Base-by-base conservation (phyloP, 352 stramenopile genomes). In the Pythium aphanidermatum region DNA sequence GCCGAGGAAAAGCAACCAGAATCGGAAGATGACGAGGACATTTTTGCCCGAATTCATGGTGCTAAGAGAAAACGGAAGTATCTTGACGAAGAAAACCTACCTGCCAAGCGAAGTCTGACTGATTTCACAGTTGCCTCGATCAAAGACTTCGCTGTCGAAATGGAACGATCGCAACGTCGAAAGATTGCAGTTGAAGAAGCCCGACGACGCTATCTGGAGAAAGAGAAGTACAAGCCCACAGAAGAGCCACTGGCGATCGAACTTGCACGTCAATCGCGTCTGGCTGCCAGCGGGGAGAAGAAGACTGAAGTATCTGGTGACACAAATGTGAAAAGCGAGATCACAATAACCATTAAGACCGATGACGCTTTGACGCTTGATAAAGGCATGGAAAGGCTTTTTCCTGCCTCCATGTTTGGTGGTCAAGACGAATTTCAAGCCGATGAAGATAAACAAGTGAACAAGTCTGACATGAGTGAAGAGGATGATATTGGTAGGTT, bases 201-300 rank as follows among this genome's bases (percentile, higher is more conserved):
- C 2, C 40, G 47, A 8, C 27, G 34, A 9, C 34, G 58, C 8
- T 58, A 54, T n/a, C 23, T 56, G 16, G 45, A 47, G 21, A 67
- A 80, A 41, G 46, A 70, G n/a, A 52, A 71, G 30, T 41, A 58
- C 32, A 54, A 58, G 6, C 71, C 70, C 27, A 40, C 68, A 13
- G 70, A 84, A 32, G 62, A 70, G 4, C 49, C 62, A 16, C 63
- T 81, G 11, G 67, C 59, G 13, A 81, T 78, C 26, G 65, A 83
- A 27, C 65, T 55, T 33, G 46, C 64, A 2, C 66, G 72, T 6
- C 34, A 30, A 17, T 45, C 55, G 23, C 40, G 55, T n/a, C 9
- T 16, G 19, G 19, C 27, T 0, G 26, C 27, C 5, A 21, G 29
- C 11, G 4, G n/a, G 16, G 37, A 47, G 28, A 35, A 3, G 11